These are phyloP conservation scores for Leccinum uliginosum DNA, from an alignment of 768 basidiomycete genomes.

Conservation along the genomic window DNA sequence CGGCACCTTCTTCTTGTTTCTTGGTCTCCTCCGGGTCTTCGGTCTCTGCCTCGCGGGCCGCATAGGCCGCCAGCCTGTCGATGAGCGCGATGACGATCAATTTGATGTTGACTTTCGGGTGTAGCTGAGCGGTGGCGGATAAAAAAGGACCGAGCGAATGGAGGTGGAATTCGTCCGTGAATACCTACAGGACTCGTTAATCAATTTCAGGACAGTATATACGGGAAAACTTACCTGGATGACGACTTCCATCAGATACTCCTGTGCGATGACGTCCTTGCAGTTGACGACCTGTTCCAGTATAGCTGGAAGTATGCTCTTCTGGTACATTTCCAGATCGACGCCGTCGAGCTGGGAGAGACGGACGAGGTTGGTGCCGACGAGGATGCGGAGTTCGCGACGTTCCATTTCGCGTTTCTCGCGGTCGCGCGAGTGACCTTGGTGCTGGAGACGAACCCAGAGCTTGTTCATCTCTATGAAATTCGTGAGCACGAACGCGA, in stretches of 20 bases:
- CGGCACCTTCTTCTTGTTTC: conserved; percentile 89
- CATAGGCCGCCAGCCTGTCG: conserved; percentile 92
- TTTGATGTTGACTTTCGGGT: conserved; percentile 98
- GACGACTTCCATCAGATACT: conserved; percentile 99
- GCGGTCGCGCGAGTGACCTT: conserved; percentile 93
- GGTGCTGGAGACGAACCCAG: conserved; percentile 98
- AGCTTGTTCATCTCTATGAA: conserved; percentile 99
- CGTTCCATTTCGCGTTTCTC: conserved; percentile 98
- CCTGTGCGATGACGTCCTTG: conserved; percentile 98
- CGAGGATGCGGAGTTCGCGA: conserved; percentile 89
- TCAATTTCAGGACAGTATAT: background rate
- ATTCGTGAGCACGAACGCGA: conserved; percentile 92
- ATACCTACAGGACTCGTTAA: conserved; percentile 56
- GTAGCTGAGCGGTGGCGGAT: conserved; percentile 91
- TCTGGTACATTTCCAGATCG: conserved; percentile 87
- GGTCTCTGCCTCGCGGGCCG: conserved; percentile 94
- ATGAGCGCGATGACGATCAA: conserved; percentile 97
- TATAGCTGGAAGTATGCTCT: conserved; percentile 83
- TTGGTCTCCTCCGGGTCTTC: conserved; percentile 95
- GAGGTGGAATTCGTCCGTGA: conserved; percentile 97
- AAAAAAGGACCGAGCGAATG: conserved; percentile 96
- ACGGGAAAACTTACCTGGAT: conserved; percentile 70
- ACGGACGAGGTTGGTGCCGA: conserved; percentile 96
- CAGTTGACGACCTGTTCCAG: conserved; percentile 97
- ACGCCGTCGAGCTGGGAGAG: conserved; percentile 95